Percentiles rank a stretch among this genome's conserved stretches.
These are phyloP conservation scores for Castanea mollissima DNA, from an alignment of 306 rosid genomes.

Conservation along the genomic window DNA sequence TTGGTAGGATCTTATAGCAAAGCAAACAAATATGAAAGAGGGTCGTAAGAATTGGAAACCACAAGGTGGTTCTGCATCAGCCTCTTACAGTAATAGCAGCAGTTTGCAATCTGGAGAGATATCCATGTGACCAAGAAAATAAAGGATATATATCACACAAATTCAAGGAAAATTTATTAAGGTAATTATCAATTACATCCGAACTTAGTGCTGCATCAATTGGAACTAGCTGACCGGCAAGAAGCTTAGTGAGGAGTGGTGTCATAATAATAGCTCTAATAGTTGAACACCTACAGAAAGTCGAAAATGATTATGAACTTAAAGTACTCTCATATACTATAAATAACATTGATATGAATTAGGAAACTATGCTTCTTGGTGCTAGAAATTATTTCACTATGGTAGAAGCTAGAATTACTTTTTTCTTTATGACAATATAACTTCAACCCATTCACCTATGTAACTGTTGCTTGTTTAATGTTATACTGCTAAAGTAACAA, in stretches of 20 bases:
- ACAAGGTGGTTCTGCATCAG: neutral
- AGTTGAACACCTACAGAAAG: conserved; percentile 71
- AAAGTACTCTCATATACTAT: conserved; percentile 4
- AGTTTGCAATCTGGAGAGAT: neutral
- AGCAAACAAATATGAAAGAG: neutral
- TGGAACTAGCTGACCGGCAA: conserved; percentile 93
- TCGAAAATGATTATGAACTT: conserved; percentile 11
- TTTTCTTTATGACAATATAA: neutral
- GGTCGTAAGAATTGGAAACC: neutral
- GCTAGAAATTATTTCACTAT: neutral
- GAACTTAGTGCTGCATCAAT: conserved; percentile 92
- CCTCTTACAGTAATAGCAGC: neutral
- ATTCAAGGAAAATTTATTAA: neutral
- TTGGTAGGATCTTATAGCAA: neutral
- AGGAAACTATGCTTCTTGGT: neutral
- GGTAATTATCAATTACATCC: neutral
- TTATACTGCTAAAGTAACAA: neutral
- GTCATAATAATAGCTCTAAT: conserved; percentile 91
- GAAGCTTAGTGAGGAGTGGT: conserved; percentile 88
- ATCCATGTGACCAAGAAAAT: neutral
- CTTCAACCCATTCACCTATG: neutral
- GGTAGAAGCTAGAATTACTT: conserved; percentile 2
- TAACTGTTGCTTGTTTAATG: neutral
- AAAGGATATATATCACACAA: neutral
- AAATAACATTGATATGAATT: conserved; percentile 4